These are phyloP conservation scores for Zymoseptoria passerinii DNA, from an alignment of 2,329 filamentous ascomycete genomes.

Conservation along the genomic window DNA sequence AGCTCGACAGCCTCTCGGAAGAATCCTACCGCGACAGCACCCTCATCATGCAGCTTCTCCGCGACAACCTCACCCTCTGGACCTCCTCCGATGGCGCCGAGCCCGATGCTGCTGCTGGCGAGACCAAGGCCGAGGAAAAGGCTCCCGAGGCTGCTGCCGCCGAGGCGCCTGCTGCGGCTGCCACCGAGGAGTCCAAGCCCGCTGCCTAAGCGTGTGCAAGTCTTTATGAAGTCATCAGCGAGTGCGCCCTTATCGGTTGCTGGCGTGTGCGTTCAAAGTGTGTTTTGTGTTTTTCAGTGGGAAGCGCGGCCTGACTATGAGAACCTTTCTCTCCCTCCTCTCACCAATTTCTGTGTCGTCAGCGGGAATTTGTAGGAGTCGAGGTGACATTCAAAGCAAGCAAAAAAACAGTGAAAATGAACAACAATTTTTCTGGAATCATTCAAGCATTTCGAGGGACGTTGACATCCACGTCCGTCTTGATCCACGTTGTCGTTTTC, in stretches of 20 bases:
- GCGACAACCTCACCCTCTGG: conserved; percentile 97
- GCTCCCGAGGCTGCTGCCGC: conserved; percentile 33
- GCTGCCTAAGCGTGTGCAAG: conserved; percentile 13
- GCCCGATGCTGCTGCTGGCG: conserved; percentile 53
- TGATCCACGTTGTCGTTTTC: background rate
- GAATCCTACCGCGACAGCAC: conserved; percentile 99
- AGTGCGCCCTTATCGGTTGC: conserved; percentile 1
- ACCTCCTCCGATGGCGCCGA: conserved; percentile 87
- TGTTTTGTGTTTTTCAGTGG: background rate
- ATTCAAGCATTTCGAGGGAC: background rate
- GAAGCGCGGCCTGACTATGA: background rate
- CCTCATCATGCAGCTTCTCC: conserved; percentile 97
- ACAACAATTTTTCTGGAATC: background rate
- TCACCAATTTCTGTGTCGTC: background rate
- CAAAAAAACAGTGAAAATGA: background rate
- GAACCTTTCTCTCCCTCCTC: background rate
- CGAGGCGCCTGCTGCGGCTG: conserved; percentile 39
- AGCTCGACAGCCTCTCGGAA: conserved; percentile 95
- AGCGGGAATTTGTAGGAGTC: background rate
- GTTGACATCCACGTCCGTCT: background rate
- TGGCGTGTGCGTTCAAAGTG: background rate
- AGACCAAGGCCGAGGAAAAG: conserved; percentile 44
- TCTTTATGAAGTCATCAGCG: conserved; percentile 13
- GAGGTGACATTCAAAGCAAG: background rate
- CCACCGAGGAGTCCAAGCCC: conserved; percentile 21